These are phyloP conservation scores for Cyclaneusma minus DNA, from an alignment of 2,329 filamentous ascomycete species.

Conservation along the genomic window DNA sequence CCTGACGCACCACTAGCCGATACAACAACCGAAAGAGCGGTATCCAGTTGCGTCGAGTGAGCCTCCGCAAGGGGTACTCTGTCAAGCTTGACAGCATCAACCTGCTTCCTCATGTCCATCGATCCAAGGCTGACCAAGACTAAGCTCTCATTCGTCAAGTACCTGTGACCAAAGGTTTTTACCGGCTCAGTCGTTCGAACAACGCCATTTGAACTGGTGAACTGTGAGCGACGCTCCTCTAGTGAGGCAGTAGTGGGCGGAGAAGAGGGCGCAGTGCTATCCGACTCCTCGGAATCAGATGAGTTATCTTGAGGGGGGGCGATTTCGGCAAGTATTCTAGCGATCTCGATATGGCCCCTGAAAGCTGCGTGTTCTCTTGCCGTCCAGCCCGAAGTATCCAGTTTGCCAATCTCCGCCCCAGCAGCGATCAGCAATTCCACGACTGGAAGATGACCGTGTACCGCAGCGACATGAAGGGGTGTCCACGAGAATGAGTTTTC, in stretches of 20 bases:
- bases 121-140: slow-evolving; percentile 85
- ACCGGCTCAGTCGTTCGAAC: slow-evolving; percentile 56
- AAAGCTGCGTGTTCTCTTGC: slow-evolving; percentile 85
- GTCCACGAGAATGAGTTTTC: slow-evolving; percentile 91
- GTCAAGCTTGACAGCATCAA: slow-evolving; percentile 72
- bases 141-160: slow-evolving; percentile 77
- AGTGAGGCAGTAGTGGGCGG: slow-evolving; percentile 43
- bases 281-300: slow-evolving; percentile 18
- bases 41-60: slow-evolving; percentile 86
- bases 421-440: slow-evolving; percentile 64
- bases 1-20: slow-evolving; percentile 74
- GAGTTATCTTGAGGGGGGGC: slow-evolving; percentile 9
- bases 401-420: slow-evolving; percentile 58
- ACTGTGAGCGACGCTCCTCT: slow-evolving; percentile 36
- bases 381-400: slow-evolving; percentile 85
- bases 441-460: slow-evolving; percentile 68
- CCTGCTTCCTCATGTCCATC: slow-evolving; percentile 79
- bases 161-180: slow-evolving; percentile 92
- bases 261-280: slow-evolving; percentile 19
- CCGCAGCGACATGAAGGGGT: slow-evolving; percentile 81
- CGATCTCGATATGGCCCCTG: slow-evolving; percentile 74
- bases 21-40: slow-evolving; percentile 80
- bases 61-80: slow-evolving; percentile 76
- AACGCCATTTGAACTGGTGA: slow-evolving; percentile 20
- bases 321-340: slow-evolving; percentile 46